phyloP scores from a whole-genome alignment of 2,329 filamentous ascomycete genomes.

The Botrytis sinoallii region DNA sequence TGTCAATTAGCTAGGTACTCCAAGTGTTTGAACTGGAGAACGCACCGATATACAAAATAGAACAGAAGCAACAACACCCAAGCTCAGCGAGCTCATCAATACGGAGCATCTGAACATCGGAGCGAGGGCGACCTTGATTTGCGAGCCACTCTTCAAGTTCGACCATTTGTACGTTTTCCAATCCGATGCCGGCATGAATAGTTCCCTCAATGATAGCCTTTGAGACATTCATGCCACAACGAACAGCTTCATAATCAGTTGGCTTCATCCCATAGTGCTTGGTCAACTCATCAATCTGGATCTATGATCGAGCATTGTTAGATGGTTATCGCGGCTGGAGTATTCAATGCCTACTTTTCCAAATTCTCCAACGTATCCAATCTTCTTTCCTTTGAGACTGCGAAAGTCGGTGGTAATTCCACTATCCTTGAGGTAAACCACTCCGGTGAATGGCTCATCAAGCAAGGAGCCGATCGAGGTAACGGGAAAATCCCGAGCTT shows the following conservation, averaged over 20 bases:
- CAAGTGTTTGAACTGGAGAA: neutral
- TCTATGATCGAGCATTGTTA: constrained; percentile 43
- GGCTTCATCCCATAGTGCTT: constrained; percentile 73
- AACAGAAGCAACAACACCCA: constrained; percentile 82
- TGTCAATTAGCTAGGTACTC: neutral
- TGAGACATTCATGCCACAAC: constrained; percentile 79
- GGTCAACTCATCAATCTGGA: constrained; percentile 79
- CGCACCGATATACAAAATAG: constrained; percentile 70
- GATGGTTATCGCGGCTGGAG: neutral
- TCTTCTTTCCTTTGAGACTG: constrained; percentile 71
- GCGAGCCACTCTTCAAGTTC: constrained; percentile 75
- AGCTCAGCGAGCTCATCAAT: constrained; percentile 78
- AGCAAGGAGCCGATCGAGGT: constrained; percentile 70
- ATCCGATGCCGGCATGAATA: constrained; percentile 72
- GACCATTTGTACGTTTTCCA: constrained; percentile 82
- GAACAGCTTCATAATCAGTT: constrained; percentile 70
- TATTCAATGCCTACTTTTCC: constrained; percentile 51
- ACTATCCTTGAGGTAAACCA: constrained; percentile 71
- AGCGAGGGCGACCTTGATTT: constrained; percentile 56
- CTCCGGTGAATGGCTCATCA: constrained; percentile 76
- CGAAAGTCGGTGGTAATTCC: constrained; percentile 74
- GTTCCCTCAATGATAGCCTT: constrained; percentile 70
- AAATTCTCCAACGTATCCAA: constrained; percentile 78
- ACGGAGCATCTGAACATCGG: constrained; percentile 75
- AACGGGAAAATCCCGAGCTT: constrained; percentile 71